phyloP scores from a whole-genome alignment of 2,329 filamentous ascomycete species.

The Claviceps arundinis region DNA sequence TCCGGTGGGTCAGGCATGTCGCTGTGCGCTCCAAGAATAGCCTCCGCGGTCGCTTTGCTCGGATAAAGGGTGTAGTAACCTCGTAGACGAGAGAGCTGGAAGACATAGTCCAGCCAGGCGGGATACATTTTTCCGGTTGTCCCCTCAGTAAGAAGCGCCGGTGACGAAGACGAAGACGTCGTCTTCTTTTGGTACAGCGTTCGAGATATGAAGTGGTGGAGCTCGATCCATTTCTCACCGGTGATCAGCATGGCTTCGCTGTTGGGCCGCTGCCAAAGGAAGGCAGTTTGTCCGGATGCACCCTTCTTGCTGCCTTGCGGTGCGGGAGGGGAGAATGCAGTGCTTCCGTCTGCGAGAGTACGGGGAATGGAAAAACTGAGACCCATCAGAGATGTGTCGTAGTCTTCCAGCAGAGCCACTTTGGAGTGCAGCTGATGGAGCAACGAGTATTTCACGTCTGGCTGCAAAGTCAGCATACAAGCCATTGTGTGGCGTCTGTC shows the following conservation, averaged over 20 bases:
- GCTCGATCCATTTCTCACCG: slow-evolving; percentile 74
- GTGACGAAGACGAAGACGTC: slow-evolving; percentile 17
- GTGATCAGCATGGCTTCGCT: slow-evolving; percentile 73
- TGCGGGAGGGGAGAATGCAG: slow-evolving; percentile 36
- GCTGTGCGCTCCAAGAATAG: slow-evolving; percentile 61
- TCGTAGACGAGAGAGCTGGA: slow-evolving; percentile 61
- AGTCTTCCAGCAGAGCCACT: slow-evolving; percentile 25
- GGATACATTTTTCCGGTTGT: slow-evolving; percentile 55
- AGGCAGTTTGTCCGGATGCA: slow-evolving; percentile 35
- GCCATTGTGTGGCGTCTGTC: no score
- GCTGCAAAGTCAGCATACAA: background rate
- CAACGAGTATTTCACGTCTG: slow-evolving; percentile 61
- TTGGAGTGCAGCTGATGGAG: slow-evolving; percentile 66
- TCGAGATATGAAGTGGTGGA: slow-evolving; percentile 66
- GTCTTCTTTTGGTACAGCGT: slow-evolving; percentile 35
- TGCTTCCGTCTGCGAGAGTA: slow-evolving; percentile 46
- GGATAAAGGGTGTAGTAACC: slow-evolving; percentile 77
- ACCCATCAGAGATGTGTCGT: slow-evolving; percentile 51
- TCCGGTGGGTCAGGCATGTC: slow-evolving; percentile 65
- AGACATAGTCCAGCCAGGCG: slow-evolving; percentile 64
- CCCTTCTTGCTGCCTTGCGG: slow-evolving; percentile 8
- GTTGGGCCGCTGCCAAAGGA: slow-evolving; percentile 76
- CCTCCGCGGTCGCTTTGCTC: slow-evolving; percentile 35
- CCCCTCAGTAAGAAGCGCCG: slow-evolving; percentile 36
- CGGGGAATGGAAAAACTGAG: slow-evolving; percentile 67